Percentiles rank a stretch among this genome's conserved stretches.
phyloP scores from a whole-genome alignment of 1,139 yeast species.

The Suhomyces yuchorum region DNA sequence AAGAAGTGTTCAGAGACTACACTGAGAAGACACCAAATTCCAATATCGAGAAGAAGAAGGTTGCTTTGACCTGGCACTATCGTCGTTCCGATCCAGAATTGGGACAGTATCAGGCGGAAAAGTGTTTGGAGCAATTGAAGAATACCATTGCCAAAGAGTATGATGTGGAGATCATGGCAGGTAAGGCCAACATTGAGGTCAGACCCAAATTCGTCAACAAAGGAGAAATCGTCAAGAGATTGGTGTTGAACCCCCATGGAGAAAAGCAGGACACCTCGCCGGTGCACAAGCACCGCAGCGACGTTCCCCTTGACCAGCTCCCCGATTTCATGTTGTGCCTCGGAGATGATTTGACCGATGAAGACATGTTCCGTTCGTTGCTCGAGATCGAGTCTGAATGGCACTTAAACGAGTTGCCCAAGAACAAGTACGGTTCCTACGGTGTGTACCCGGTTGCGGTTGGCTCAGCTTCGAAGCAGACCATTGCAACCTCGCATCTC shows the following conservation, averaged over 20 bases:
- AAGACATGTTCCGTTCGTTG: constrained; percentile 89
- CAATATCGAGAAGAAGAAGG: constrained; percentile 81
- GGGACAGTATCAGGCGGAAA: constrained; percentile 82
- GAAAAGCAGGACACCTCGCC: constrained; percentile 40
- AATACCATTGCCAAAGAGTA: constrained; percentile 62
- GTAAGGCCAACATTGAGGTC: constrained; percentile 95
- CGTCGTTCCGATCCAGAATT: constrained; percentile 91
- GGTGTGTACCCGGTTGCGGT: constrained; percentile 89
- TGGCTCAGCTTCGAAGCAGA: constrained; percentile 90
- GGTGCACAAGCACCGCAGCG: constrained; percentile 27
- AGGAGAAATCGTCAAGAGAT: constrained; percentile 89
- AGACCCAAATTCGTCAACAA: constrained; percentile 92
- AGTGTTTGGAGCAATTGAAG: constrained; percentile 66
- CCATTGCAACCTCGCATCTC: constrained; percentile 86
- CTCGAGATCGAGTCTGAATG: constrained; percentile 58
- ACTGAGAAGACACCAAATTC: constrained; percentile 93
- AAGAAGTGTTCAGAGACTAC: constrained; percentile 67
- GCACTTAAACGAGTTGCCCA: constrained; percentile 37
- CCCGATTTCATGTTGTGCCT: constrained; percentile 87
- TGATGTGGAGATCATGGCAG: constrained; percentile 95
- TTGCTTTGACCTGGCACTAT: constrained; percentile 97
- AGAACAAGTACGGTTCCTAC: constrained; percentile 50
- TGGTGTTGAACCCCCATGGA: constrained; percentile 67
- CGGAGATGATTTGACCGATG: constrained; percentile 97
- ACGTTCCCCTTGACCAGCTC: constrained; percentile 47